Conservation (phyloP, 805 yeast genomes). For the Wickerhamomyces strasburgensis region DNA sequence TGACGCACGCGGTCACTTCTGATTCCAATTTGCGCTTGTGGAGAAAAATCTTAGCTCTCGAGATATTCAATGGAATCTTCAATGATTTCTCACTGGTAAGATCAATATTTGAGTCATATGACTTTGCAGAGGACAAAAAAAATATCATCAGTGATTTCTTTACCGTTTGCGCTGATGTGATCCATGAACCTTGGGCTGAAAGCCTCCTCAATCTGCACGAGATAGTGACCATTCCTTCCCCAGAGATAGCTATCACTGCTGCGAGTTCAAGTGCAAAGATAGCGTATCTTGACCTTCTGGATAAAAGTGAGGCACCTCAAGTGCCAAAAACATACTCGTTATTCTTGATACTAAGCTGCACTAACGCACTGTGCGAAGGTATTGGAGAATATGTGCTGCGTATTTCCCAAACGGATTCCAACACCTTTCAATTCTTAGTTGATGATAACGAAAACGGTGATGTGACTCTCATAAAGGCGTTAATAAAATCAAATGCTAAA, state of each 20-base stretch:
- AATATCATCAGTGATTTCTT: constrained; percentile 56
- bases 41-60: constrained; percentile 73
- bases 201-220: constrained; percentile 30
- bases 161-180: constrained; percentile 33
- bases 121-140: constrained; percentile 49
- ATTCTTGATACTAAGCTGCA: constrained; percentile 49
- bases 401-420: constrained; percentile 27
- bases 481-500: constrained; percentile 34
- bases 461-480: constrained; percentile 11
- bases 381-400: constrained; percentile 49
- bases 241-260: constrained; percentile 34
- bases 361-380: constrained; percentile 62
- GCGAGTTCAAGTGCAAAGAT: constrained; percentile 44
- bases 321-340: constrained; percentile 58
- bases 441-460: constrained; percentile 9
- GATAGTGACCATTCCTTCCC: constrained; percentile 24
- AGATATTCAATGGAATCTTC: constrained; percentile 58
- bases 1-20: constrained; percentile 65
- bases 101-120: constrained; percentile 58
- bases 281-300: constrained; percentile 68
- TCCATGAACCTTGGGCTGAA: constrained; percentile 27
- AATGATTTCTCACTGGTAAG: constrained; percentile 49
- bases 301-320: constrained; percentile 72
- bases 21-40: constrained; percentile 56
- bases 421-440: constrained; percentile 13